phyloP scores from a whole-genome alignment of 2,329 filamentous ascomycete genomes.

The Xylaria sp. region DNA sequence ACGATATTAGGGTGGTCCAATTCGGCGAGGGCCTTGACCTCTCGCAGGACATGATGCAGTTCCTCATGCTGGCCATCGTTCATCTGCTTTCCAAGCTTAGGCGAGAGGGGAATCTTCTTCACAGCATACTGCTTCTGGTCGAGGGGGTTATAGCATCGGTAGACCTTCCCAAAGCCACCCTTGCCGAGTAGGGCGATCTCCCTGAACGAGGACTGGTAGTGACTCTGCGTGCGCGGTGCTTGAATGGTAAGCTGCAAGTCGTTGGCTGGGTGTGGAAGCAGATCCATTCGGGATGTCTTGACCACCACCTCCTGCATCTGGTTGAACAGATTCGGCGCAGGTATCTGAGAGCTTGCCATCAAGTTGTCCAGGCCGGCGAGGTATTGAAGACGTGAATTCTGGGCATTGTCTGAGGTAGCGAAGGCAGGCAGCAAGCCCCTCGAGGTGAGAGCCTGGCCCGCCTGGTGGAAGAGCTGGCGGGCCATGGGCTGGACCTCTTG shows the following conservation, averaged over 20 bases:
- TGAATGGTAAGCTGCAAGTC: conserved; percentile 29
- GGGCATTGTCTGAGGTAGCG: conserved; percentile 25
- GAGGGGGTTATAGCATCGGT: conserved; percentile 34
- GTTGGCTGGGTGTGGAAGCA: conserved; percentile 28
- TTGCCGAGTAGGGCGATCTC: conserved; percentile 35
- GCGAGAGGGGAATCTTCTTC: conserved; percentile 37
- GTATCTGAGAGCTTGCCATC: conserved; percentile 19
- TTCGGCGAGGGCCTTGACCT: conserved; percentile 37
- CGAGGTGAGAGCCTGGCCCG: conserved; percentile 31
- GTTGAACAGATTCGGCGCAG: conserved; percentile 18
- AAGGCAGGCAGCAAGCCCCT: conserved; percentile 25
- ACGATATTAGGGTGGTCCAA: conserved; percentile 40
- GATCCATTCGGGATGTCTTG: conserved; percentile 26
- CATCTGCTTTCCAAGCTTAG: conserved; percentile 32
- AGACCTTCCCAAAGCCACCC: conserved; percentile 40
- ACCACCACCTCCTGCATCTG: conserved; percentile 30
- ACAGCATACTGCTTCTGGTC: conserved; percentile 37
- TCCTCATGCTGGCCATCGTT: conserved; percentile 36
- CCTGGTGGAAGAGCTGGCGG: conserved; percentile 29
- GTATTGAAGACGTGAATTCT: conserved; percentile 32
- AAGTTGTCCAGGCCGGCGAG: conserved; percentile 35
- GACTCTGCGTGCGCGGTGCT: conserved; percentile 24
- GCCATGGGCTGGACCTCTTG: conserved; percentile 33
- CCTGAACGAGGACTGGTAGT: conserved; percentile 35
- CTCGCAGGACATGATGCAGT: conserved; percentile 34